These are phyloP conservation scores for Geosmithia putterillii DNA, from an alignment of 2,329 filamentous ascomycete genomes.

Conservation along the genomic window DNA sequence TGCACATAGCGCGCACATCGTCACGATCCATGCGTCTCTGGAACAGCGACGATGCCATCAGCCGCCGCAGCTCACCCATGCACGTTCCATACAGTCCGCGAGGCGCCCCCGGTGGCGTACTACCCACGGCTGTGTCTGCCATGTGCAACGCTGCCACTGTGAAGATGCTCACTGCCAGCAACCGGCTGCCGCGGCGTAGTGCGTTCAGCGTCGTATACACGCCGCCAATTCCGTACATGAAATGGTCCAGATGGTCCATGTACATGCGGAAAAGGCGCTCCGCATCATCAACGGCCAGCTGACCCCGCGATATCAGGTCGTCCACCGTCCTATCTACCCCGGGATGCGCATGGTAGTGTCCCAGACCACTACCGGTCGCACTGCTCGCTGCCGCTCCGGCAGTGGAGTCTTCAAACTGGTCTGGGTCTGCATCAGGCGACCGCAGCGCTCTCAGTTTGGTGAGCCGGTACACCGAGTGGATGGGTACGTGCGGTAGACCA, in stretches of 20 bases:
- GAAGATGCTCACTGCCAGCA: conserved; percentile 42
- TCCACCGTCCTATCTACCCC: neutral
- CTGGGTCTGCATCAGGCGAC: conserved; percentile 14
- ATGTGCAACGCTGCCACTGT: conserved; percentile 45
- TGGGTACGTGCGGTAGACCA: conserved; percentile 22
- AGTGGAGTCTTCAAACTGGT: neutral
- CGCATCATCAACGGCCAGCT: conserved; percentile 32
- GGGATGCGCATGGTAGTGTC: neutral
- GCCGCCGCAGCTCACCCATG: conserved; percentile 38
- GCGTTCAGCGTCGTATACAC: conserved; percentile 33
- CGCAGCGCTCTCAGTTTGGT: conserved; percentile 22
- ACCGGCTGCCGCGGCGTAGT: conserved; percentile 39
- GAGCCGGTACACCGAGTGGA: conserved; percentile 24
- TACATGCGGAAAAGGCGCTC: conserved; percentile 38
- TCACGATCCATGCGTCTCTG: conserved; percentile 26
- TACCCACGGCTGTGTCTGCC: conserved; percentile 10
- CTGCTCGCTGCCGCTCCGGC: neutral
- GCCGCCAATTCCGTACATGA: conserved; percentile 37
- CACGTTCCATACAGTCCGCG: conserved; percentile 29
- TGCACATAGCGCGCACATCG: conserved; percentile 44
- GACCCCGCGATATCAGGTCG: conserved; percentile 24
- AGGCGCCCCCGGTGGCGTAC: conserved; percentile 27
- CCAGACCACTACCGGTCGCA: neutral
- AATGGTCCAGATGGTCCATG: conserved; percentile 34
- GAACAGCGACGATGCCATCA: conserved; percentile 33